A percentile compares a stretch with the other conserved stretches of the same genome.
Evolutionary conservation across 176 grass and related monocot genomes (phyloP).

Genomic region (Poa annua): DNA sequence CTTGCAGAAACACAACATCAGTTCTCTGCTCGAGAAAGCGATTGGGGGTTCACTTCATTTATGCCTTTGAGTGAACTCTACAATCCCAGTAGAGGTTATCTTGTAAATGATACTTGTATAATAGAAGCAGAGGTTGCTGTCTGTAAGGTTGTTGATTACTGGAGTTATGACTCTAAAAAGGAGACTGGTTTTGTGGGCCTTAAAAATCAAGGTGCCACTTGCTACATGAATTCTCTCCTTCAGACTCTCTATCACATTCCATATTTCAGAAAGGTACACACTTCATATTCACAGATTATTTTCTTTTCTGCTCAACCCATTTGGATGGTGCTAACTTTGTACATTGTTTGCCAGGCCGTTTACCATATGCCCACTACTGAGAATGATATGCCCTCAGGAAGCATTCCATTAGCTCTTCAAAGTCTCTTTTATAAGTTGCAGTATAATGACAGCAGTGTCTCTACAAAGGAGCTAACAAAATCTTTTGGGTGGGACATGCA

Average conservation of each 20-base stretch:
- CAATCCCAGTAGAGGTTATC: conserved; percentile 90
- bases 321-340: conserved; percentile 27
- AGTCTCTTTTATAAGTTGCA: conserved; percentile 98
- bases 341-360: conserved; percentile 74
- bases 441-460: conserved; percentile 93
- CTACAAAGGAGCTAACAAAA: conserved; percentile 98
- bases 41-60: conserved; percentile 99
- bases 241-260: conserved; percentile 98
- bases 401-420: conserved; percentile 96
- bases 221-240: conserved; percentile 99
- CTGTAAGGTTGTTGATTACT: conserved; percentile 91
- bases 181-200: conserved; percentile 98
- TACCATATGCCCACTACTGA: conserved; percentile 99
- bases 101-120: conserved; percentile 96
- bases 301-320: conserved; percentile 12
- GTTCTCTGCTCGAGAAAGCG: conserved; percentile 93
- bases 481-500: conserved; percentile 98
- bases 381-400: conserved; percentile 95
- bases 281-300: conserved; percentile 26
- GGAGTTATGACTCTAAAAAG: conserved; percentile 98
- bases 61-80: conserved; percentile 95
- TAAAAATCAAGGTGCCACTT: conserved; percentile 99
- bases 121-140: conserved; percentile 95
- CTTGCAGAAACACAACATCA: conserved; percentile 94
- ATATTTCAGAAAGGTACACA: conserved; percentile 96